phyloP scores from a whole-genome alignment of 2,329 filamentous ascomycete genomes.

The Paracoccidioides brasiliensis region DNA sequence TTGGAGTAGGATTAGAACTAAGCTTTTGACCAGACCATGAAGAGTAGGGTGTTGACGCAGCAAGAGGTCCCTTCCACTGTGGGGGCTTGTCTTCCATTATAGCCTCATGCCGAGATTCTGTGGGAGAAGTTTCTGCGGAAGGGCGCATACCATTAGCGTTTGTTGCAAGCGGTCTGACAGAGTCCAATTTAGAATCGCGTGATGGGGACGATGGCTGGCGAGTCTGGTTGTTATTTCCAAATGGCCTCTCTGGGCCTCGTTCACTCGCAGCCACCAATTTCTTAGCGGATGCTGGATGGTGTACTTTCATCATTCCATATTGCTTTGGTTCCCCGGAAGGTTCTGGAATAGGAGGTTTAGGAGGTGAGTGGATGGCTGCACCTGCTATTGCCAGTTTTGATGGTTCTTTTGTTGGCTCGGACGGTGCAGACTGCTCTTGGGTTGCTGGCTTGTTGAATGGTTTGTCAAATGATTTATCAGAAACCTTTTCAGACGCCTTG shows the following conservation, averaged over 20 bases:
- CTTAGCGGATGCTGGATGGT: conserved; percentile 42
- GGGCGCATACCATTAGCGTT: conserved; percentile 20
- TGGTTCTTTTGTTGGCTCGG: conserved; percentile 10
- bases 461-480: neutral
- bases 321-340: conserved; percentile 45
- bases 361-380: conserved; percentile 37
- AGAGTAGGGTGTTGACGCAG: conserved; percentile 24
- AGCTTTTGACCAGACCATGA: conserved; percentile 28
- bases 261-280: conserved; percentile 28
- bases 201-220: conserved; percentile 22
- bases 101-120: conserved; percentile 14
- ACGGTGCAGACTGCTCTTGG: conserved; percentile 10
- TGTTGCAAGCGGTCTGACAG: conserved; percentile 11
- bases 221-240: conserved; percentile 11
- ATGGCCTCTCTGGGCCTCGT: conserved; percentile 22
- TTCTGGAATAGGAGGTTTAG: conserved; percentile 46
- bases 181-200: conserved; percentile 19
- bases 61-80: conserved; percentile 28
- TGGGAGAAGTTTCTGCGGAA: conserved; percentile 12
- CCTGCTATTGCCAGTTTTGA: conserved; percentile 15
- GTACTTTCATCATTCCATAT: conserved; percentile 50
- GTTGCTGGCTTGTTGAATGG: conserved; percentile 1
- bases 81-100: conserved; percentile 22
- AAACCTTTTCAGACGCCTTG: conserved; percentile 15
- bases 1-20: conserved; percentile 19